Evolutionary conservation across 352 stramenopile genomes (phyloP).

Genomic region (Bremia lactucae): DNA sequence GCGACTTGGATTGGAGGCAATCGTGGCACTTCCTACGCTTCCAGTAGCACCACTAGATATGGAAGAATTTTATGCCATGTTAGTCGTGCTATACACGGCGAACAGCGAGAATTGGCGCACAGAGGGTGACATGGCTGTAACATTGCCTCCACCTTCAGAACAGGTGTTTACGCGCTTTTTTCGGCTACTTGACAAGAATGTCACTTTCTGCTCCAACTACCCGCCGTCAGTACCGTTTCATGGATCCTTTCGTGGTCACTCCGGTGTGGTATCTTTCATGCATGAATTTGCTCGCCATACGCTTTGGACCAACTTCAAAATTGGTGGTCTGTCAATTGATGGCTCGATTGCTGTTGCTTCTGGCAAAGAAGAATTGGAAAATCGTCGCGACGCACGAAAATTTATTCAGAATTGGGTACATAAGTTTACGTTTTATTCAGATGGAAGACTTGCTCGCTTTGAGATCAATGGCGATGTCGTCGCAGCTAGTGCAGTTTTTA

Average conservation of each 20-base stretch:
- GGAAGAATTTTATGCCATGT: slow-evolving; percentile 85
- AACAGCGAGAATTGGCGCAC: slow-evolving; percentile 72
- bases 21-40: slow-evolving; percentile 73
- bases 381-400: slow-evolving; percentile 68
- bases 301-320: slow-evolving; percentile 82
- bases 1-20: slow-evolving; percentile 70
- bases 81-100: slow-evolving; percentile 79
- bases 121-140: slow-evolving; percentile 82
- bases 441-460: slow-evolving; percentile 74
- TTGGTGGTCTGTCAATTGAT: slow-evolving; percentile 73
- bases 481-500: slow-evolving; percentile 78
- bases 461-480: slow-evolving; percentile 85
- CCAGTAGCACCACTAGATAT: slow-evolving; percentile 75
- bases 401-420: slow-evolving; percentile 87
- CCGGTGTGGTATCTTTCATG: slow-evolving; percentile 65
- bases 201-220: slow-evolving; percentile 85
- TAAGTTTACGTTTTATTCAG: slow-evolving; percentile 84
- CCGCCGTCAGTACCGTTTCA: slow-evolving; percentile 82
- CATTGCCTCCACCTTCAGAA: slow-evolving; percentile 69
- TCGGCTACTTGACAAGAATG: slow-evolving; percentile 70
- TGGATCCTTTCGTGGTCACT: slow-evolving; percentile 63
- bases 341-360: slow-evolving; percentile 74
- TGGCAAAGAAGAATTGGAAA: slow-evolving; percentile 80
- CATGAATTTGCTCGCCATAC: slow-evolving; percentile 73
- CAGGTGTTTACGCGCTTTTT: slow-evolving; percentile 86